A percentile compares a stretch with the other conserved stretches of the same genome.
These are phyloP conservation scores for Acer campestre DNA, from an alignment of 345 rosid genomes.

Conservation along the genomic window DNA sequence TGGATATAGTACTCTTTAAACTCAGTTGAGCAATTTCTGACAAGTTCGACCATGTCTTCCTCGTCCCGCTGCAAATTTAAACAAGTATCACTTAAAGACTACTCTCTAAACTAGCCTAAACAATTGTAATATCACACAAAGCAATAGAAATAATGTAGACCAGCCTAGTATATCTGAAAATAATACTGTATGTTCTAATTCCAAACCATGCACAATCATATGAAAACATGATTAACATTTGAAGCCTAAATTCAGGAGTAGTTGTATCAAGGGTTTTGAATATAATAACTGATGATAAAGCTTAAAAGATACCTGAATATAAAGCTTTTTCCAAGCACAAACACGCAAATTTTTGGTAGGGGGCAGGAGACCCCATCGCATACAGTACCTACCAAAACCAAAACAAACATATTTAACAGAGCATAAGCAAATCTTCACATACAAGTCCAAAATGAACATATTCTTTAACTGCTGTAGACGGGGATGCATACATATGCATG, in stretches of 20 bases:
- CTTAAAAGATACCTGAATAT: conserved; percentile 60
- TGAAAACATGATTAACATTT: neutral
- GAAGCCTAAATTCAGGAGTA: neutral
- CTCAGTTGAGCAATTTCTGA: conserved; percentile 73
- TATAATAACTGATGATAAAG: neutral
- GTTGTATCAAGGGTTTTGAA: neutral
- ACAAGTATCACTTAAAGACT: conserved; percentile 13
- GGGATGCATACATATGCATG: neutral
- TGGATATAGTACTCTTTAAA: conserved; percentile 89
- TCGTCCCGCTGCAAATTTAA: conserved; percentile 68
- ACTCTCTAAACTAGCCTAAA: conserved; percentile 11
- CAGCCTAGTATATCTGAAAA: neutral
- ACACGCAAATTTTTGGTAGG: conserved; percentile 62
- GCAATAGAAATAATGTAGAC: conserved; percentile 4
- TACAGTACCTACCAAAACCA: conserved; percentile 56
- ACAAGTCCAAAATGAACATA: neutral
- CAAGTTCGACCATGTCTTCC: conserved; percentile 79
- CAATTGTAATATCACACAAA: conserved; percentile 1
- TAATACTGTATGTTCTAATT: neutral
- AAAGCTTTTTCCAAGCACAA: conserved; percentile 91
- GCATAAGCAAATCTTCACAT: neutral
- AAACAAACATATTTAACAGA: neutral
- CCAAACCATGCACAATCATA: neutral
- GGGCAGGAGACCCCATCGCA: conserved; percentile 82
- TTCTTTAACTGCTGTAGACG: neutral